Base-by-base conservation (phyloP, 2,329 filamentous ascomycete genomes). In the Ceratocystis colombiana region DNA sequence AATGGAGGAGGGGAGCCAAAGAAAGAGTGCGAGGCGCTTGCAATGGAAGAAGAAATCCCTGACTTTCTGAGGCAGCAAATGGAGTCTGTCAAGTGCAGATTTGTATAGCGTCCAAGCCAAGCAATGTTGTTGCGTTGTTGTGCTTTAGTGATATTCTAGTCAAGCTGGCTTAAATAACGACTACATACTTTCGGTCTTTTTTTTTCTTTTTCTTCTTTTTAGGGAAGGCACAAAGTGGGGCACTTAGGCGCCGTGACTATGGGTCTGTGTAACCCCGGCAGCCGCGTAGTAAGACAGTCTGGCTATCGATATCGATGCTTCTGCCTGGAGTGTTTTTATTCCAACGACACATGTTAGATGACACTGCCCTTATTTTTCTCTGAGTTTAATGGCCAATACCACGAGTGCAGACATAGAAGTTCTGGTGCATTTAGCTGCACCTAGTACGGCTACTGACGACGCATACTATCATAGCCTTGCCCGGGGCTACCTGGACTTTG, bases 401-500 rank as follows among this genome's bases (percentile, higher is more conserved):
- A 15, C 37, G 37, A 4, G 37, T 12, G 30, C 62, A n/a, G 73
- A 79, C 67, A 75, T 78, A 64, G 82, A 85, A 73, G 81, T 84
- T 57, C 75, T 85, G 57, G 77, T 84, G 63, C 82, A 85, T 71
- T 77, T 82, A 66, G 73, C 79, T 10, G 82, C 82, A 37, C 79
- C 81, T 5, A 79, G 79, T 70, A 77, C 72, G 48, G 74, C 76
- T 25, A 70, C 71, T 10, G 79, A 84, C 69, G 82, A 85, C 73
- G 73, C 71, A 20, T 70, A 71, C 15, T 84, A 84, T 69, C 75
- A 81, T 44, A 72, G 74, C n/a, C 73, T 83, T 25, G 80, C 81
- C 3, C 70, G 75, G 25, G 78, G 80, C 1, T 84, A 84, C 69
- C 72, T 81, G 15, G n/a, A 72, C 76, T 50, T 85, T 82, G 66